Evolutionary conservation across 371 early-diverging fungal genomes (phyloP), one percentile per base, ranked within the genome.

Genomic region (Syncephalastrum sp.): DNA sequence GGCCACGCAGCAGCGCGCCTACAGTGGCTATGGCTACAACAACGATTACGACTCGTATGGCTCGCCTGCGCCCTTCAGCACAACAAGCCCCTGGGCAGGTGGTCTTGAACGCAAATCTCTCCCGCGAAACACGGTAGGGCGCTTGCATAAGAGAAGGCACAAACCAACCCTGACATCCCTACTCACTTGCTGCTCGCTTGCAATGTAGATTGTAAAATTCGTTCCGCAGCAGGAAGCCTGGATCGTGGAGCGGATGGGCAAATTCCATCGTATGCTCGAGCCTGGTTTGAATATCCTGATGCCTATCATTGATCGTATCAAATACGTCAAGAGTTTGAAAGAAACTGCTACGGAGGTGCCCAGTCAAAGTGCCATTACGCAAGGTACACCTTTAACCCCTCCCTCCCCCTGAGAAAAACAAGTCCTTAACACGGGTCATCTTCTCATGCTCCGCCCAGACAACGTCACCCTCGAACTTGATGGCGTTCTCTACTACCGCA

Each of bases 181-280:
- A 38, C 33, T 59, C 13, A 52, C 45, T 23, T 14, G 14, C 5
- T 49, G 14, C 1, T 21, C 2, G 21, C 21, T 21, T 21, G 0
- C 21, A 21, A 1, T 21, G 29, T 65, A 88, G 89, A 74, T 94
- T 16, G 68, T 97, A 59, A 93, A 96, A 71, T 98, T 98, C 73
- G 98, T 98, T 16, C 98, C 98, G 50, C 96, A 98, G 77, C 96
- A 97, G 72, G 95, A 97, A 74, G 96, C 97, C 3, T 97, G 91
- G 91, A 86, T 94, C 45, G 87, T 93, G 6, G 94, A 93, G 67
- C 85, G 93, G 38, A 91, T 92, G 88, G 93, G 93, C 41, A 79
- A 79, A 64, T 93, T 93, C 70, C 78, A 92, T 73, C 81, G 92
- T 46, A 84, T 94, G 58, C 75, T 98, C 19, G 92, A 94, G 48